These are phyloP conservation scores for Exophiala mesophila DNA, from an alignment of 2,329 filamentous ascomycete genomes.

Conservation along the genomic window DNA sequence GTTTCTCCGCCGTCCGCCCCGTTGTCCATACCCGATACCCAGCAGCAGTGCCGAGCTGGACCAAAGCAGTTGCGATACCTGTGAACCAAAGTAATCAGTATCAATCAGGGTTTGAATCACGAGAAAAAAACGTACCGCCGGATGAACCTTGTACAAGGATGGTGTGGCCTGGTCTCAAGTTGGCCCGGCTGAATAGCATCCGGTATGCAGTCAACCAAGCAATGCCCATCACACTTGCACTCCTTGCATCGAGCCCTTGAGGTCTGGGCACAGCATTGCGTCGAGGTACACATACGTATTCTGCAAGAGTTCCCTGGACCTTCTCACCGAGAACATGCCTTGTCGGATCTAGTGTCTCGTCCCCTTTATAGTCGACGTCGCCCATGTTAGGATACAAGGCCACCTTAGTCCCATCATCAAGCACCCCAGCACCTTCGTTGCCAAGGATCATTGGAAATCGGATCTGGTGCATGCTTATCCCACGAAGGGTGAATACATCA, in stretches of 20 bases:
- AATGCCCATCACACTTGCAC: conserved; percentile 18
- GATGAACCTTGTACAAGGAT: conserved; percentile 20
- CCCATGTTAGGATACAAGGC: conserved; percentile 15
- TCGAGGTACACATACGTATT: conserved; percentile 15
- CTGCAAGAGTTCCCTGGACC: conserved; percentile 16
- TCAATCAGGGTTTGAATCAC: neutral
- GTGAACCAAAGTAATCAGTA: no score
- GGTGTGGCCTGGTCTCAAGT: conserved; percentile 14
- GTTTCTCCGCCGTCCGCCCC: conserved; percentile 15
- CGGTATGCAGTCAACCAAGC: conserved; percentile 20
- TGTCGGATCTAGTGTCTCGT: conserved; percentile 17
- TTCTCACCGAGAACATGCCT: conserved; percentile 16
- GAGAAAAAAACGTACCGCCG: conserved; percentile 10
- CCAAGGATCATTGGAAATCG: conserved; percentile 18
- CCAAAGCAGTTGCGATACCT: conserved; percentile 18
- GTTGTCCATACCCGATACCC: conserved; percentile 18
- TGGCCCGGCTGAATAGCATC: conserved; percentile 16
- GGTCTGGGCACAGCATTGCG: conserved; percentile 14
- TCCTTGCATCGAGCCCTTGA: conserved; percentile 9
- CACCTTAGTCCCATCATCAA: conserved; percentile 17
- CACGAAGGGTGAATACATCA: conserved; percentile 18
- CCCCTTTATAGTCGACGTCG: conserved; percentile 18
- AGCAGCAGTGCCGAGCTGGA: conserved; percentile 17
- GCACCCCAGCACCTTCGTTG: conserved; percentile 17
- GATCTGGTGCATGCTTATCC: conserved; percentile 13